Percentiles rank a stretch among this genome's conserved stretches.
phyloP scores from a whole-genome alignment of 495 filamentous ascomycete species.

The Cenococcum geophilum region DNA sequence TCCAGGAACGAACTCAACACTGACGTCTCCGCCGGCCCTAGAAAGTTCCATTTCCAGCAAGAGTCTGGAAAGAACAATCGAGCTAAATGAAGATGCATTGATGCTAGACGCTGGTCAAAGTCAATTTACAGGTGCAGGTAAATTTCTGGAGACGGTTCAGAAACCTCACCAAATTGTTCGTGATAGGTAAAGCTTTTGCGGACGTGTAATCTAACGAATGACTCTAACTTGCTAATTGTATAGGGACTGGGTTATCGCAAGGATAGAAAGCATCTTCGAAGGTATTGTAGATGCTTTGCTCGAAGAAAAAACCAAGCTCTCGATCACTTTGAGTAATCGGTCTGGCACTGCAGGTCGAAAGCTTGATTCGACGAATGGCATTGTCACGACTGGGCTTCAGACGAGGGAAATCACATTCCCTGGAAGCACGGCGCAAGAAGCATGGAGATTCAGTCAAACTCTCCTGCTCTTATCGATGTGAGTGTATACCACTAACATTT shows the following conservation, averaged over 20 bases:
- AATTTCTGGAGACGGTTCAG: too few species aligned
- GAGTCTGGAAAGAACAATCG: background rate
- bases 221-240: background rate
- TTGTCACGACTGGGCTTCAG: background rate
- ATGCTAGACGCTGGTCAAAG: background rate
- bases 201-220: background rate
- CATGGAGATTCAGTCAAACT: conserved; percentile 57
- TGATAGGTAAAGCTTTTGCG: background rate
- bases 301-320: conserved; percentile 40
- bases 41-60: too few species aligned
- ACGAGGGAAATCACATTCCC: conserved; percentile 47
- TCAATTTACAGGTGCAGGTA: background rate
- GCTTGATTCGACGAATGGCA: background rate
- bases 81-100: background rate
- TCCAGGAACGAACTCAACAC: background rate
- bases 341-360: conserved; percentile 7
- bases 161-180: background rate
- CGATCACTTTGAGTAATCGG: conserved; percentile 42
- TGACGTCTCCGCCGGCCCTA: background rate
- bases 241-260: conserved; percentile 40
- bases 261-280: conserved; percentile 51
- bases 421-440: conserved; percentile 52
- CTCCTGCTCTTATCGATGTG: background rate
- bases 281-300: conserved; percentile 47
- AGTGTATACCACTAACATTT: conserved; percentile 11